A percentile compares a stretch with the other conserved stretches of the same genome.
Evolutionary conservation across 1,284 basidiomycete genomes (phyloP).

Genomic region (Pisolithus thermaeus): DNA sequence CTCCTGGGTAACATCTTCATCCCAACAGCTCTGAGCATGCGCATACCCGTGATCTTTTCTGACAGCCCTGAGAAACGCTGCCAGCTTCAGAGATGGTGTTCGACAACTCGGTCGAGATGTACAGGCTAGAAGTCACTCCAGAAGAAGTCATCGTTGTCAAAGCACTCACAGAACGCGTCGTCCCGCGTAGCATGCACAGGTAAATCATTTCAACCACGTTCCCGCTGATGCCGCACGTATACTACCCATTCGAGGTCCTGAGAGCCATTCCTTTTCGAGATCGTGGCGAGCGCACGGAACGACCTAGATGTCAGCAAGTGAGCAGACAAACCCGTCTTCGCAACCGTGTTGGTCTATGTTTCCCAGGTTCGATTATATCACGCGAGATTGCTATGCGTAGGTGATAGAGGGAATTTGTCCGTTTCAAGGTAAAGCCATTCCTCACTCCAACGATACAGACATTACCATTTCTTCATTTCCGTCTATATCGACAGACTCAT

Average conservation of each 20-base stretch:
- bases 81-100: slow-evolving; percentile 58
- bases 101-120: slow-evolving; percentile 43
- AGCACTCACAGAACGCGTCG: slow-evolving; percentile 38
- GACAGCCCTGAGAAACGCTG: slow-evolving; percentile 25
- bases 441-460: background rate
- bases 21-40: slow-evolving; percentile 37
- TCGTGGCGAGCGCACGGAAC: slow-evolving; percentile 72
- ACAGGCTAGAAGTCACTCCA: slow-evolving; percentile 34
- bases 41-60: background rate
- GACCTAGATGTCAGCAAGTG: slow-evolving; percentile 82
- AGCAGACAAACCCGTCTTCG: slow-evolving; percentile 8
- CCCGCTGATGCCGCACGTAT: background rate
- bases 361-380: slow-evolving; percentile 70
- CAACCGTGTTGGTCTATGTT: background rate
- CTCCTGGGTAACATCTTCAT: slow-evolving; percentile 51
- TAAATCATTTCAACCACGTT: background rate
- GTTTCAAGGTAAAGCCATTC: slow-evolving; percentile 25
- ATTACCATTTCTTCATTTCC: background rate
- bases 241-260: slow-evolving; percentile 31
- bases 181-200: slow-evolving; percentile 17
- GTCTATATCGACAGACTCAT: slow-evolving; percentile 46
- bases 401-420: slow-evolving; percentile 55
- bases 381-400: slow-evolving; percentile 63
- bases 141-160: slow-evolving; percentile 43
- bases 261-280: slow-evolving; percentile 53